These are phyloP conservation scores for Pseudoscleropodium purum DNA, from an alignment of 225 moss, liverwort and hornwort species.

Conservation along the genomic window DNA sequence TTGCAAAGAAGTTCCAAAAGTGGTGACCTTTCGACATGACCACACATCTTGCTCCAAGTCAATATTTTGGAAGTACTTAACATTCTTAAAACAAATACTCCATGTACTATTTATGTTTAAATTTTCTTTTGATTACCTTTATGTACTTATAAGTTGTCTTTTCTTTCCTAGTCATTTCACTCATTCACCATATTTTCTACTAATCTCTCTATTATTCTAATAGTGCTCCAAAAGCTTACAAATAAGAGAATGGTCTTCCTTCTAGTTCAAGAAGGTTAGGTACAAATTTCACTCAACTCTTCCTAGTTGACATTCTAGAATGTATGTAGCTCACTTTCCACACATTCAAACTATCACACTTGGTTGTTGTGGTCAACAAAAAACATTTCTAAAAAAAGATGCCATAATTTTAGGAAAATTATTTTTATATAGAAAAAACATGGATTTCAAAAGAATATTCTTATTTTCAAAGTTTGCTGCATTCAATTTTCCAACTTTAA, in stretches of 20 bases:
- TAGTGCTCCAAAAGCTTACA: neutral
- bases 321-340: neutral
- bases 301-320: neutral
- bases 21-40: neutral
- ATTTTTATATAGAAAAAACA: neutral
- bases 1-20: neutral
- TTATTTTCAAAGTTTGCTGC: fast-evolving
- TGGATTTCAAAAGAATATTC: fast-evolving
- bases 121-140: neutral
- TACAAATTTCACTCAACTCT: no score
- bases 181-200: neutral
- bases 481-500: neutral
- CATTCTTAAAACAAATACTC: no score
- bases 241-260: neutral
- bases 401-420: neutral
- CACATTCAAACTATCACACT: neutral
- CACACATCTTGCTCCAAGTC: neutral
- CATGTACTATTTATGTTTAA: neutral
- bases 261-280: neutral
- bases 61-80: neutral
- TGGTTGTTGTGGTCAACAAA: fast-evolving
- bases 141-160: fast-evolving
- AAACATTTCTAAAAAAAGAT: neutral
- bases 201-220: fast-evolving
- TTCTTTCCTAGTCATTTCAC: neutral